phyloP scores from a whole-genome alignment of 129 eudicot genomes.

The Lactuca saligna region DNA sequence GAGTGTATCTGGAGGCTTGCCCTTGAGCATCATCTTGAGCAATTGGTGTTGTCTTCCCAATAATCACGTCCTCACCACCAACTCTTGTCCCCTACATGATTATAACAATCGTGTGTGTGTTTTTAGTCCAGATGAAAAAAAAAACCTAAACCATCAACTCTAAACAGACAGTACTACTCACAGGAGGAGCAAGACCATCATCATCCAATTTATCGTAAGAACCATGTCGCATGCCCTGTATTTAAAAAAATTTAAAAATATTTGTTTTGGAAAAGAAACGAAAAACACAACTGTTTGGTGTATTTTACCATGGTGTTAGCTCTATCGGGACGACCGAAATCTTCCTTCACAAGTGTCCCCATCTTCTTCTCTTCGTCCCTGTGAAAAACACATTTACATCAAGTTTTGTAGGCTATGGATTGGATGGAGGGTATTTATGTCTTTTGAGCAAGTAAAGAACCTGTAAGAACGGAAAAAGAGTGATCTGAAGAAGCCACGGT shows the following conservation, averaged over 20 bases:
- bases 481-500: slow-evolving; percentile 95
- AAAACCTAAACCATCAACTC: background rate
- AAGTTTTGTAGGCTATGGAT: background rate
- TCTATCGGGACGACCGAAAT: slow-evolving; percentile 85
- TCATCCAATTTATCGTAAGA: slow-evolving; percentile 91
- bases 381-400: background rate
- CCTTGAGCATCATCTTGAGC: slow-evolving; percentile 87
- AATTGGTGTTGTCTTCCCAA: slow-evolving; percentile 93
- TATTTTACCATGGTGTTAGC: slow-evolving; percentile 66
- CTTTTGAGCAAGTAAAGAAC: slow-evolving; percentile 13
- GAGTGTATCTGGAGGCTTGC: slow-evolving; percentile 76
- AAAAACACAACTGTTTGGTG: background rate
- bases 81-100: slow-evolving; percentile 80
- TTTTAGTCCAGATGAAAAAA: background rate
- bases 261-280: background rate
- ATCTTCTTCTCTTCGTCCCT: slow-evolving; percentile 95
- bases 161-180: slow-evolving; percentile 39
- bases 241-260: background rate
- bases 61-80: slow-evolving; percentile 94
- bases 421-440: background rate
- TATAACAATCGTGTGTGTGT: background rate
- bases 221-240: slow-evolving; percentile 91
- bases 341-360: slow-evolving; percentile 97
- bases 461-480: slow-evolving; percentile 92
- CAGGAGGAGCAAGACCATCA: slow-evolving; percentile 96